A percentile compares a stretch with the other conserved stretches of the same genome.
Evolutionary conservation across 1,284 basidiomycete genomes (phyloP).

Genomic region (Schizophyllum amplum): DNA sequence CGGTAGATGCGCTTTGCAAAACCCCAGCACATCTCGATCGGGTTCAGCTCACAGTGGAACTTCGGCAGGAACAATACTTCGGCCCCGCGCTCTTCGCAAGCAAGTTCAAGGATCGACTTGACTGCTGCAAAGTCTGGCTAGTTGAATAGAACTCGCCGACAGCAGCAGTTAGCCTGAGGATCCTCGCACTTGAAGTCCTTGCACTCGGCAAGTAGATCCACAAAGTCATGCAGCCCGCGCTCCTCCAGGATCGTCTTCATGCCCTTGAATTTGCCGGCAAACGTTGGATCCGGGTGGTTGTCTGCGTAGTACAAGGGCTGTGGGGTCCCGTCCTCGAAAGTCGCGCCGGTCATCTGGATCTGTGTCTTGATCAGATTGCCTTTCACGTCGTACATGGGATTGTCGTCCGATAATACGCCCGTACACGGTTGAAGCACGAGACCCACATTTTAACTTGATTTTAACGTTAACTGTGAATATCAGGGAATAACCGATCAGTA

Average conservation of each 20-base stretch:
- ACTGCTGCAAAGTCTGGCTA: constrained; percentile 15
- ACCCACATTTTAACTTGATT: too few species aligned
- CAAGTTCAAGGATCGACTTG: constrained; percentile 13
- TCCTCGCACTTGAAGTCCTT: constrained; percentile 12
- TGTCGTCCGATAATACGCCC: too few species aligned
- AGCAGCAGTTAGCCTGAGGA: not conserved
- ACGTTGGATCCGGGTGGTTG: constrained; percentile 10
- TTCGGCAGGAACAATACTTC: constrained; percentile 13
- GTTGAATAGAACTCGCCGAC: constrained; percentile 13
- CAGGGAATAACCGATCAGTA: too few species aligned
- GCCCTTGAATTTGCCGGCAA: constrained; percentile 21
- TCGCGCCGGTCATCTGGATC: constrained; percentile 16
- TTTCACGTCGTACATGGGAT: constrained; percentile 2
- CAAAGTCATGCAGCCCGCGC: constrained; percentile 10
- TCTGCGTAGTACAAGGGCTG: constrained; percentile 21
- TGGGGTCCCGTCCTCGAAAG: constrained; percentile 15
- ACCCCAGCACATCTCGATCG: constrained; percentile 15
- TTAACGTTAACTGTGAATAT: too few species aligned
- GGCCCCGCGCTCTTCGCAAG: constrained; percentile 4
- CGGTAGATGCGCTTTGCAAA: constrained; percentile 12
- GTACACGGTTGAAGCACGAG: too few species aligned
- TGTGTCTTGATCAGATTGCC: constrained; percentile 12
- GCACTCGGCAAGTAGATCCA: constrained; percentile 7
- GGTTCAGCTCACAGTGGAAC: constrained; percentile 16
- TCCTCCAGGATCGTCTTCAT: constrained; percentile 23